Evolutionary conservation across 371 early-diverging fungal genomes (phyloP), one percentile per base, ranked within the genome.

Genomic region (Dinochytrium kinnereticum): DNA sequence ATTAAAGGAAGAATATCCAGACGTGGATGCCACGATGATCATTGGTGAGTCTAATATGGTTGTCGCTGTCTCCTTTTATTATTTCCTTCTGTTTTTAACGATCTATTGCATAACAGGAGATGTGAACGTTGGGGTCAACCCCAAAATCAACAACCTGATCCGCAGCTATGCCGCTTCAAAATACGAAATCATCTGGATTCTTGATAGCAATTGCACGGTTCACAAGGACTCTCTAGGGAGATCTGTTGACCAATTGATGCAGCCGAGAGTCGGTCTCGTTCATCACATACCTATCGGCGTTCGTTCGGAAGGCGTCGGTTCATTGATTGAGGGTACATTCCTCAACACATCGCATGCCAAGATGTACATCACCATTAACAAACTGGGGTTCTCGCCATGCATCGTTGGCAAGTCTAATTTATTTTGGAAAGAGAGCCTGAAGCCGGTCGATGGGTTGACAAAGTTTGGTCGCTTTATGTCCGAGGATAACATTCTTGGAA

Each of bases 141-240:
- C 98, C 13, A 98, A 98, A 79, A 89, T 98, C 78, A 95, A 95
- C 86, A 98, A 98, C 83, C 87, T 98, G 88, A 77, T 95, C 15
- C 84, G 88, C 70, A 91, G 94, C 1, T 97, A 94, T 78, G 83
- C 88, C 49, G 76, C 81, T 1, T 92, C 95, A 2, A 90, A 92
- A 73, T 86, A 95, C 80, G 95, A 96, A 75, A 90, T 96, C 71
- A 77, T 98, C 19, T 98, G 98, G 98, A 90, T 97, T 55, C 85
- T 92, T 30, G 98, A 98, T 76, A 92, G 93, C 15, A 97, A 97
- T 82, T 91, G 97, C 0, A 88, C 84, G 69, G 90, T 93, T 2
- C 89, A 92, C 51, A 84, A 86, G 26, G 91, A 92, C 30, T 90
- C 91, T 0, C 85, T 97, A 65, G 88, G 89, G 15, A 87, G 95